Conservation (phyloP, 2,329 filamentous ascomycete genomes). For the Phialemoniopsis sp. region DNA sequence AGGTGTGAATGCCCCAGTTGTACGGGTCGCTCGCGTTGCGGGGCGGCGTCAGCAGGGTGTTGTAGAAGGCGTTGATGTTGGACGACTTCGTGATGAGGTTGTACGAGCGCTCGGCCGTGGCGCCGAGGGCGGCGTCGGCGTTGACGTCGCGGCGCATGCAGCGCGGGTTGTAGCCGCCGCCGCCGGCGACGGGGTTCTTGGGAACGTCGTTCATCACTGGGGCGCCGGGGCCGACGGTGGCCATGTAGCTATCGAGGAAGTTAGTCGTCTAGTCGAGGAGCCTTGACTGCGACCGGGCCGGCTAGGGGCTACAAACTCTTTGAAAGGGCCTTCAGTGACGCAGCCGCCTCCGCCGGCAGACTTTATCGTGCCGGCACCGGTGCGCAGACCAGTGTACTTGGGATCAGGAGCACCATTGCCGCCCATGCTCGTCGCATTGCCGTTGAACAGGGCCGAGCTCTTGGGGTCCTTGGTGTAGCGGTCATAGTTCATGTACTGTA, state of each 20-base stretch:
- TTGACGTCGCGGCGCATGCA: conserved; percentile 37
- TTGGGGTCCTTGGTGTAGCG: conserved; percentile 40
- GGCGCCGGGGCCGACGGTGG: conserved; percentile 28
- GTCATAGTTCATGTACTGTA: conserved; percentile 47
- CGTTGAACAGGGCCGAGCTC: conserved; percentile 50
- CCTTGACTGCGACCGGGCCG: no score
- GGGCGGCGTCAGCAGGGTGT: conserved; percentile 11
- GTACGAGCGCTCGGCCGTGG: conserved; percentile 25
- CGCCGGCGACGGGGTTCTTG: conserved; percentile 25
- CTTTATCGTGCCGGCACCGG: conserved; percentile 28
- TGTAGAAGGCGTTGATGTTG: conserved; percentile 33
- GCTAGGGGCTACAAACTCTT: conserved; percentile 24
- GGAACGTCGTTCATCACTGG: conserved; percentile 24
- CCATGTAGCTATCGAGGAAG: background rate
- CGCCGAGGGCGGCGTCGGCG: conserved; percentile 26
- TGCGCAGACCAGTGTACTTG: conserved; percentile 14
- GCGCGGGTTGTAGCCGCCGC: conserved; percentile 26
- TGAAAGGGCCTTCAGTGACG: conserved; percentile 43
- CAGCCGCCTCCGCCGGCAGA: conserved; percentile 52
- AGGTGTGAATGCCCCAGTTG: conserved; percentile 28
- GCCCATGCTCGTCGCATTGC: conserved; percentile 43
- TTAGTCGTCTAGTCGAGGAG: background rate
- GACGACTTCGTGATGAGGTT: conserved; percentile 27
- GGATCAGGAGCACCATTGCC: conserved; percentile 34
- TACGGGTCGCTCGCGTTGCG: conserved; percentile 21